phyloP scores from a whole-genome alignment of 2,329 filamentous ascomycete genomes.

The Penicillium sp. region DNA sequence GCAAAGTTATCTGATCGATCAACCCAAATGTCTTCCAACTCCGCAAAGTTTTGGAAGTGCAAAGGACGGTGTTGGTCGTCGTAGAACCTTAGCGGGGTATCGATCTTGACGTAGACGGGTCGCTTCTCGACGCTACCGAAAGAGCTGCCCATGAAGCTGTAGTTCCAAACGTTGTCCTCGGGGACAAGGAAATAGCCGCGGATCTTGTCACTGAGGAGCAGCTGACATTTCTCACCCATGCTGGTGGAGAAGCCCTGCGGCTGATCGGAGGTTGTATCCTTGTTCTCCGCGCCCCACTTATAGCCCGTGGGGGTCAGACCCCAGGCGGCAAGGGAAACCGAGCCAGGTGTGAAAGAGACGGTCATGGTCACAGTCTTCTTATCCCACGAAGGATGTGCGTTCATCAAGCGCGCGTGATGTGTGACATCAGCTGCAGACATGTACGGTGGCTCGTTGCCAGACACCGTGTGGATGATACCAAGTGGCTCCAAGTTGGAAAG shows the following conservation, averaged over 20 bases:
- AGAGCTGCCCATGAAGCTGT: slow-evolving; percentile 91
- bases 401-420: slow-evolving; percentile 85
- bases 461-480: slow-evolving; percentile 91
- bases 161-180: slow-evolving; percentile 89
- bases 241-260: slow-evolving; percentile 86
- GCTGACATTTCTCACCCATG: slow-evolving; percentile 93
- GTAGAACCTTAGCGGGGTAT: slow-evolving; percentile 87
- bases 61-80: slow-evolving; percentile 85
- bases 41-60: slow-evolving; percentile 96
- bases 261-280: slow-evolving; percentile 85
- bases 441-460: slow-evolving; percentile 90
- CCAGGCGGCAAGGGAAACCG: slow-evolving; percentile 92
- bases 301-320: slow-evolving; percentile 86
- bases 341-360: slow-evolving; percentile 93
- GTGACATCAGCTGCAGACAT: slow-evolving; percentile 96
- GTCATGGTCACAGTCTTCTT: slow-evolving; percentile 92
- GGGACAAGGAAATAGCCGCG: slow-evolving; percentile 95
- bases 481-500: slow-evolving; percentile 82
- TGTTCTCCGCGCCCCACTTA: slow-evolving; percentile 96
- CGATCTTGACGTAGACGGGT: slow-evolving; percentile 84
- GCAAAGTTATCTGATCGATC: slow-evolving; percentile 92
- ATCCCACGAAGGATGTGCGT: slow-evolving; percentile 74
- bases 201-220: slow-evolving; percentile 88
- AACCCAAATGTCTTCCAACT: slow-evolving; percentile 95
- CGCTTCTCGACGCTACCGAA: slow-evolving; percentile 90